Conservation (phyloP, 2,329 filamentous ascomycete genomes). For the Cytospora chrysosperma region DNA sequence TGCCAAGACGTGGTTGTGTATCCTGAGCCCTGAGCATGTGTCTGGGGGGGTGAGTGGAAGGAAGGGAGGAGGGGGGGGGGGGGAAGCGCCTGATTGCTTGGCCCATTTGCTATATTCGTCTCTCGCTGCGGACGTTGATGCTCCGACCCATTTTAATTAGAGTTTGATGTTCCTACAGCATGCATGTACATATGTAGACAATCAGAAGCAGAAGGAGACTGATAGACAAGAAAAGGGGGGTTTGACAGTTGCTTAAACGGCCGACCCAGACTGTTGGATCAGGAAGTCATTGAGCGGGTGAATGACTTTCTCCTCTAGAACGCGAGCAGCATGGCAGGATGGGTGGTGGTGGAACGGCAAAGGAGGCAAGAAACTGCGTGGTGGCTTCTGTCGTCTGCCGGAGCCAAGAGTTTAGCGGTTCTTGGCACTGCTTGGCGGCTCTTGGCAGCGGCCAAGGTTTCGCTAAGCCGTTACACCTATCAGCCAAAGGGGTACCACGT, state of each 20-base stretch:
- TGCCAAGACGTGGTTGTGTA: background rate
- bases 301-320: background rate
- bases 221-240: too few relatives aligned
- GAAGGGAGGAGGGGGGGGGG: too few relatives aligned
- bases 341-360: background rate
- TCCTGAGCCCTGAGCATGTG: background rate
- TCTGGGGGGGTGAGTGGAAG: too few relatives aligned
- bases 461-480: background rate
- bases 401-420: background rate
- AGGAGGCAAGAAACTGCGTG: background rate
- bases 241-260: background rate
- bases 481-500: background rate
- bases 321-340: background rate
- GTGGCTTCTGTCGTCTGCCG: background rate
- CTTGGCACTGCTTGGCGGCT: background rate
- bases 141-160: too few relatives aligned
- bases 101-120: too few relatives aligned
- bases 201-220: too few relatives aligned
- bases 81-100: too few relatives aligned
- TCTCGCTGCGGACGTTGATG: background rate
- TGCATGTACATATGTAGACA: too few relatives aligned
- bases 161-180: too few relatives aligned
- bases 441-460: background rate
- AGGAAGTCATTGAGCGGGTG: background rate
- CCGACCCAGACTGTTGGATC: background rate